Evolutionary conservation across 1,284 basidiomycete species (phyloP), one percentile per base, ranked within the genome.

Genomic region (Moesziomyces antarcticus): DNA sequence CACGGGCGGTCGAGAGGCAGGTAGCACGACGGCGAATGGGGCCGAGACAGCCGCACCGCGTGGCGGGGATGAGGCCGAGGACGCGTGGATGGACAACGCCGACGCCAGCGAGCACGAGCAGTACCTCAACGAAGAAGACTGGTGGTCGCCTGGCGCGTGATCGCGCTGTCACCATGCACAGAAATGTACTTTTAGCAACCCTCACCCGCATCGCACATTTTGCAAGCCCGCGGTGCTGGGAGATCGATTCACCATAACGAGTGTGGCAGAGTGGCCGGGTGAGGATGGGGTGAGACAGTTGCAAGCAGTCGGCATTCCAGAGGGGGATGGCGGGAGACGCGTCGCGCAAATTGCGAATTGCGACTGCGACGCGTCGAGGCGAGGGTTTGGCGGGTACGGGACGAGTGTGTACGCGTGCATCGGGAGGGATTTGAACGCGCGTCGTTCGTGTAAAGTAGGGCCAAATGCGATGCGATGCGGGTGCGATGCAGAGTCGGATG

Each of bases 51-150:
- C 50, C 1, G 52, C 25, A 14, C 40, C 51, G 40, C 51, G 35
- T 14, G 43, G 47, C 6, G 56, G 47, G 13, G 63, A 42, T 11
- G 60, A 53, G 4, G 62, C 53, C 20, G 53, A 61, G 27, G 58
- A 71, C 21, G 61, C 51, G 49, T 73, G 64, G 64, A 67, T 67
- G 51, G 70, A 73, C 43, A 56, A 52, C 18, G 46, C 56, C 45
- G 47, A 62, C 37, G 41, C 50, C 14, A 57, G 45, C 40, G 70
- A 68, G 14, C 61, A 68, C n/a, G 71, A 73, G 1, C 60, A 53
- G 48, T 68, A 65, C 22, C 40, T 65, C 35, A 58, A 68, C 41
- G 71, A 73, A 46, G 71, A 73, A 11, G 65, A 65, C 3, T 73
- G 71, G 71, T 73, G 71, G 71, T 44, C 51, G 13, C n/a, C 27